A percentile compares a stretch with the other conserved stretches of the same genome.
Evolutionary conservation across 2,329 filamentous ascomycete species (phyloP).

Genomic region (Pyrenochaeta sp.): DNA sequence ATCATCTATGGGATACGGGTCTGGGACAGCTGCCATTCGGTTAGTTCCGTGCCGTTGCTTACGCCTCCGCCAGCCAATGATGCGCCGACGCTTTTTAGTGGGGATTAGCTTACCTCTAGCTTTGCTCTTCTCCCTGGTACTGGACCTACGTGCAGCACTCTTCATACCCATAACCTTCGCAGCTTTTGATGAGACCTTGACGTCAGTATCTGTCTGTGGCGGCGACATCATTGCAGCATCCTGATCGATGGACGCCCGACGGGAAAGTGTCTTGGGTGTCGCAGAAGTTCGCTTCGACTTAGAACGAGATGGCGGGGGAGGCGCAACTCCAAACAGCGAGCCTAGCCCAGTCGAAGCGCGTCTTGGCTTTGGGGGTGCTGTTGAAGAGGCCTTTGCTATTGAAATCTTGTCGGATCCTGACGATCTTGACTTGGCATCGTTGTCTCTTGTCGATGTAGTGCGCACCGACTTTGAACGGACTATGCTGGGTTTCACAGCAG

Average conservation of each 20-base stretch:
- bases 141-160: constrained; percentile 54
- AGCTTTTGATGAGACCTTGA: constrained; percentile 75
- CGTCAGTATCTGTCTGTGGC: constrained; percentile 70
- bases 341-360: constrained; percentile 68
- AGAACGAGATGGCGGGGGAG: constrained; percentile 68
- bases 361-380: constrained; percentile 60
- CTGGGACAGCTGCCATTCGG: constrained; percentile 51
- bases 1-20: constrained; percentile 71
- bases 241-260: constrained; percentile 74
- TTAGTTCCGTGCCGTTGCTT: constrained; percentile 51
- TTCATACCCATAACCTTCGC: constrained; percentile 76
- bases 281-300: constrained; percentile 72
- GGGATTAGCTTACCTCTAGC: constrained; percentile 56
- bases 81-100: constrained; percentile 24
- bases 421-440: constrained; percentile 71
- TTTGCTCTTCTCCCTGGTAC: constrained; percentile 55
- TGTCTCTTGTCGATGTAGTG: constrained; percentile 59
- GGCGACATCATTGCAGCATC: constrained; percentile 73
- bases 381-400: constrained; percentile 45
- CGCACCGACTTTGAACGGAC: constrained; percentile 66
- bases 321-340: constrained; percentile 66
- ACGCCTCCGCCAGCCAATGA: constrained; percentile 32
- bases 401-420: constrained; percentile 77
- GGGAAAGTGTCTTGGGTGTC: constrained; percentile 66
- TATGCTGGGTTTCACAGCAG: constrained; percentile 53